These are phyloP conservation scores for Ustulina deusta DNA, from an alignment of 2,329 filamentous ascomycete species.

Conservation along the genomic window DNA sequence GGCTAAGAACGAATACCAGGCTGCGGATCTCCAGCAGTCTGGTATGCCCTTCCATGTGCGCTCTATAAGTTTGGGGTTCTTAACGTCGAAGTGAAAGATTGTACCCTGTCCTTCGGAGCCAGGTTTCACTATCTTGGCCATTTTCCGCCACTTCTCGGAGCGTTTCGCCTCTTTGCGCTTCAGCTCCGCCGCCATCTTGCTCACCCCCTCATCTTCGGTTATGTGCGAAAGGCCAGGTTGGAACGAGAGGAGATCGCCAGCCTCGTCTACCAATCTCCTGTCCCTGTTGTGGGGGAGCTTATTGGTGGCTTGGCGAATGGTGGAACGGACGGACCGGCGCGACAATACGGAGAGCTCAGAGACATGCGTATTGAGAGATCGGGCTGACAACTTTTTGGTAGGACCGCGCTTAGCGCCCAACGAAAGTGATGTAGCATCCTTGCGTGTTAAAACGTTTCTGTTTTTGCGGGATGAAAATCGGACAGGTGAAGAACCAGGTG, in stretches of 20 bases:
- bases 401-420: constrained; percentile 59
- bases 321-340: constrained; percentile 65
- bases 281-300: constrained; percentile 71
- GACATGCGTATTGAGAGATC: constrained; percentile 69
- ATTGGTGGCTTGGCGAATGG: constrained; percentile 69
- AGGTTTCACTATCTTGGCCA: constrained; percentile 69
- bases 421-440: constrained; percentile 54
- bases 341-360: constrained; percentile 65
- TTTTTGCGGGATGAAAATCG: constrained; percentile 59
- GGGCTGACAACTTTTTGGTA: constrained; percentile 67
- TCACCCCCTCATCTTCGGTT: constrained; percentile 66
- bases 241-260: constrained; percentile 74
- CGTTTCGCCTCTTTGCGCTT: constrained; percentile 73
- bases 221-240: constrained; percentile 68
- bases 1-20: constrained; percentile 93
- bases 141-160: constrained; percentile 75
- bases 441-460: constrained; percentile 61
- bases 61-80: constrained; percentile 85
- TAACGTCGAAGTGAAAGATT: constrained; percentile 82
- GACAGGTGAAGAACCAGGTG: constrained; percentile 57
- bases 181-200: constrained; percentile 64
- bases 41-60: constrained; percentile 98
- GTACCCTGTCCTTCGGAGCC: constrained; percentile 67
- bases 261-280: constrained; percentile 71
- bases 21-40: constrained; percentile 91